Evolutionary conservation across 73 alveolate species (phyloP).

Genomic region (Blepharisma japonicum): DNA sequence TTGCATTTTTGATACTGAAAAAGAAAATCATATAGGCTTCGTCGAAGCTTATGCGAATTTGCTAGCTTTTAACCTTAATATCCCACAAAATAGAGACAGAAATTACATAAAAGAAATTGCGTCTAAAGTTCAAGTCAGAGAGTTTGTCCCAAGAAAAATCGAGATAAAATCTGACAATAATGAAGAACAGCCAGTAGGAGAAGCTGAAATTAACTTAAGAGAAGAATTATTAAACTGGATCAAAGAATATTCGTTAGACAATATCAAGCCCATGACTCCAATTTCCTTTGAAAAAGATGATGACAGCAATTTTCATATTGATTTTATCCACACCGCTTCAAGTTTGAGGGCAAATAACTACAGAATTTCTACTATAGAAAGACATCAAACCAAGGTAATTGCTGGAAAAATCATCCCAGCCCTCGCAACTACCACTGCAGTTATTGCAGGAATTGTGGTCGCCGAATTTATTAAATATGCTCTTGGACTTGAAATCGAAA

Average conservation of each 20-base stretch:
- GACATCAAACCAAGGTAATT: conserved; percentile 78
- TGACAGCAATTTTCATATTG: conserved; percentile 51
- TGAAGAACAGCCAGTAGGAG: background rate
- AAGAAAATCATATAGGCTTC: conserved; percentile 62
- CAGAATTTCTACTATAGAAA: conserved; percentile 38
- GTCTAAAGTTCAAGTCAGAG: conserved; percentile 7
- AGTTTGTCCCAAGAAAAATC: conserved; percentile 9
- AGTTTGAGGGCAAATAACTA: conserved; percentile 80
- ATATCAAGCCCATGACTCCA: conserved; percentile 30
- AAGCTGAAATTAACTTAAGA: too few relatives aligned
- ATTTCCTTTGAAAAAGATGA: conserved; percentile 84
- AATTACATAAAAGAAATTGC: conserved; percentile 29
- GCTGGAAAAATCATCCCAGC: conserved; percentile 99
- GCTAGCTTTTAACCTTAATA: conserved; percentile 61
- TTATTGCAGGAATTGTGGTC: conserved; percentile 88
- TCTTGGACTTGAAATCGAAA: too few relatives aligned
- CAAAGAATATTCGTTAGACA: too few relatives aligned
- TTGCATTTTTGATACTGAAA: conserved; percentile 62
- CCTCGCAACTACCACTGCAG: conserved; percentile 90
- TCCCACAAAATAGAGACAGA: conserved; percentile 61
- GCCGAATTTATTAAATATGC: conserved; percentile 65
- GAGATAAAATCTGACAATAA: background rate
- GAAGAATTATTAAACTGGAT: too few relatives aligned
- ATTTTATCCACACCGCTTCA: conserved; percentile 75
- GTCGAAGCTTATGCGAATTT: conserved; percentile 45